Evolutionary conservation across 352 stramenopile species (phyloP).

Genomic region (Phytopythium kandeliae): DNA sequence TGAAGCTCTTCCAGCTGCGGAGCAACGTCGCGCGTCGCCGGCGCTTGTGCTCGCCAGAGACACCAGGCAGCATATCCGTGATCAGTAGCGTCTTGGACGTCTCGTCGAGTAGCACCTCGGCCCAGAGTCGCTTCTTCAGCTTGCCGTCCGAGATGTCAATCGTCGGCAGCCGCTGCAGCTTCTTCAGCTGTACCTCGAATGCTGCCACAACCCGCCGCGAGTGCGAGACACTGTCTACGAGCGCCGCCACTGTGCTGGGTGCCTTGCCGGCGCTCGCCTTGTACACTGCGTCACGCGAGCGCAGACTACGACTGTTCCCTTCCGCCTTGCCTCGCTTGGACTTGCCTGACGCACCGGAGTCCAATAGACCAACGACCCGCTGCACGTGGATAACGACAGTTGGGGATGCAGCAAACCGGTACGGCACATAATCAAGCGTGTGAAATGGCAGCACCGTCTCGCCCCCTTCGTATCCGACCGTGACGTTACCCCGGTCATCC

Average conservation of each 20-base stretch:
- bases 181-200: conserved; percentile 81
- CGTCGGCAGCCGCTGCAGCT: conserved; percentile 72
- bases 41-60: conserved; percentile 63
- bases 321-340: conserved; percentile 6
- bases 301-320: not conserved
- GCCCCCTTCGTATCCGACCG: conserved; percentile 52
- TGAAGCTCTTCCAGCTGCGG: conserved; percentile 77
- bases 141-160: conserved; percentile 69
- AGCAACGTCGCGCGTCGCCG: conserved; percentile 60
- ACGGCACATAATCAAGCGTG: conserved; percentile 76
- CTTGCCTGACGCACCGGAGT: not conserved
- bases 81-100: conserved; percentile 77
- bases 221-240: conserved; percentile 9
- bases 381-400: conserved; percentile 74
- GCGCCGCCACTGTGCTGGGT: not conserved
- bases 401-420: conserved; percentile 53
- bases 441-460: conserved; percentile 72
- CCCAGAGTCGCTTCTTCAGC: conserved; percentile 57
- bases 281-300: not conserved
- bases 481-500: conserved; percentile 38
- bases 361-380: conserved; percentile 31
- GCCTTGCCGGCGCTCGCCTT: conserved; percentile 2
- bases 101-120: conserved; percentile 72
- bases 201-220: conserved; percentile 38
- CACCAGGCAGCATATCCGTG: conserved; percentile 73